Conservation (phyloP, 2,329 filamentous ascomycete species). For the Tolypocladium ovalisporum region DNA sequence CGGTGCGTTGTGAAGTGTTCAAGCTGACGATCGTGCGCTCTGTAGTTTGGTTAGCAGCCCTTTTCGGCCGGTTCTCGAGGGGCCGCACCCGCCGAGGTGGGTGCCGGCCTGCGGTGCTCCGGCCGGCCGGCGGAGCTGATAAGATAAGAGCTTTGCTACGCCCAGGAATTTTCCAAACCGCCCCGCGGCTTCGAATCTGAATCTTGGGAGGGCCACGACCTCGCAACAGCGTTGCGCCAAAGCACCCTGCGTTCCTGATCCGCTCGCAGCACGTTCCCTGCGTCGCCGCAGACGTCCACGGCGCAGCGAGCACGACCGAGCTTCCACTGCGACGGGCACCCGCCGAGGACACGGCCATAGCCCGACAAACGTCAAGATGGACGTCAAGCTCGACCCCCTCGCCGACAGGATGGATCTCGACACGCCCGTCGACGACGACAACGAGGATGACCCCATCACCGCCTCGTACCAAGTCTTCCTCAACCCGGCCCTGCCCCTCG, state of each 20-base stretch:
- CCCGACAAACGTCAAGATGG: conserved; percentile 5
- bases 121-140: conserved; percentile 4
- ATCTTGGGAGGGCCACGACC: neutral
- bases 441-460: conserved; percentile 60
- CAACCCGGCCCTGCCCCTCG: conserved; percentile 55
- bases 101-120: neutral
- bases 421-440: conserved; percentile 41
- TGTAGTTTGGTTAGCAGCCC: neutral
- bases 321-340: too few species aligned
- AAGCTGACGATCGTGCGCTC: neutral
- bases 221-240: neutral
- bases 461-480: conserved; percentile 77
- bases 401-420: conserved; percentile 11
- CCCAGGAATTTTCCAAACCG: neutral
- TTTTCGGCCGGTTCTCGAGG: neutral
- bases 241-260: too few species aligned
- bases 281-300: neutral
- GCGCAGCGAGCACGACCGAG: too few species aligned
- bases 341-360: too few species aligned
- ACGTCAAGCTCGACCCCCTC: neutral
- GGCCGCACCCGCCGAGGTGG: neutral
- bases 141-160: conserved; percentile 14
- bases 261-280: too few species aligned
- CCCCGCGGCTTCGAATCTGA: neutral
- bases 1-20: too few species aligned